These are phyloP conservation scores for Radiomyces spectabilis DNA, from an alignment of 192 early-diverging fungal genomes.

Conservation along the genomic window DNA sequence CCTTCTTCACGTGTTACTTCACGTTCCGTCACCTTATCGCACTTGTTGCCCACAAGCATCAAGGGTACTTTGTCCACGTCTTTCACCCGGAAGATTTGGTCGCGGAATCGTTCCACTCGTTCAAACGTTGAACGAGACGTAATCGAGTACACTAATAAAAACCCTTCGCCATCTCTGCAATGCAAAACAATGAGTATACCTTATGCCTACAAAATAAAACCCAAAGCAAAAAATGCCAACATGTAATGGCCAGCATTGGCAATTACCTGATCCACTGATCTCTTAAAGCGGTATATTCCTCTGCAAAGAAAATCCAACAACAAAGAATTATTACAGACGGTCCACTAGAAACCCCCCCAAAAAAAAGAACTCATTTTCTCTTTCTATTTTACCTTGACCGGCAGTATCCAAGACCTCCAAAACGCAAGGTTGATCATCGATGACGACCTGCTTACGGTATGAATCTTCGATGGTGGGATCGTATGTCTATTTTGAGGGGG, in stretches of 20 bases:
- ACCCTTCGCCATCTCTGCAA: constrained; percentile 66
- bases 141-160: constrained; percentile 83
- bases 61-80: constrained; percentile 78
- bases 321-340: too few species aligned
- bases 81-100: constrained; percentile 85
- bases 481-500: constrained; percentile 88
- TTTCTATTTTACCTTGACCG: constrained; percentile 52
- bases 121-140: constrained; percentile 82
- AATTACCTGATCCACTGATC: constrained; percentile 65
- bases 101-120: constrained; percentile 70
- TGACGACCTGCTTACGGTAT: constrained; percentile 95
- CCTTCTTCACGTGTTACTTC: constrained; percentile 81
- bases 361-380: neutral
- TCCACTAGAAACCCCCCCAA: too few species aligned
- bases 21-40: constrained; percentile 71
- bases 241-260: neutral
- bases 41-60: constrained; percentile 88
- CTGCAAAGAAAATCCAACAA: constrained; percentile 23
- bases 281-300: constrained; percentile 71
- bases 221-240: too few species aligned
- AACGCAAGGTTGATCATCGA: constrained; percentile 95
- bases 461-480: constrained; percentile 99
- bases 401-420: constrained; percentile 97
- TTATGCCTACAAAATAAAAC: neutral
- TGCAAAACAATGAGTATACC: neutral